Percentiles rank a stretch among this genome's conserved stretches.
Evolutionary conservation across 2,329 filamentous ascomycete species (phyloP).

Genomic region (Nemania abortiva): DNA sequence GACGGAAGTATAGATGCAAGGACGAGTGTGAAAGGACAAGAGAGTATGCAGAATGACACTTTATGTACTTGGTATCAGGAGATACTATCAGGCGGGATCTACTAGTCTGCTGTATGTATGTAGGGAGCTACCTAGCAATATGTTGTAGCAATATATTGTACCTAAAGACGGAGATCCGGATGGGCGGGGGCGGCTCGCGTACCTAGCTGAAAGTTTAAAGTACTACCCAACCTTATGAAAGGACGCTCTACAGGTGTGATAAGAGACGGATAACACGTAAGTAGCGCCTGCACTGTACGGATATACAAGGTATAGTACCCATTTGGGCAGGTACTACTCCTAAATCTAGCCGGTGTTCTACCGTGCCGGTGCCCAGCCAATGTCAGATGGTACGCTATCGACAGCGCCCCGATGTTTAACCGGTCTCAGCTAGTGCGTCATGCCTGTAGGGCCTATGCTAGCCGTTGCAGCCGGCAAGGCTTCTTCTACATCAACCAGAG

Average conservation of each 20-base stretch:
- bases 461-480: neutral
- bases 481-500: neutral
- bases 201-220: no score
- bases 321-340: neutral
- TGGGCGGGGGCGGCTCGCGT: no score
- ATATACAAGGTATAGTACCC: neutral
- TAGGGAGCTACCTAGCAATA: neutral
- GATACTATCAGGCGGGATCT: neutral
- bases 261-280: no score
- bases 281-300: no score
- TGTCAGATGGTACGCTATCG: neutral
- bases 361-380: neutral
- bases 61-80: neutral
- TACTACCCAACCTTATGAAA: neutral
- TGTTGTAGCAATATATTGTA: neutral
- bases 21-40: neutral
- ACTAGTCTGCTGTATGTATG: no score
- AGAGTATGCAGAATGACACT: neutral
- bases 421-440: conserved; percentile 1
- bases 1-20: neutral
- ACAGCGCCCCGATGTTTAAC: conserved; percentile 26
- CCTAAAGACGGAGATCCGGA: neutral
- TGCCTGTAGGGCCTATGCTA: neutral
- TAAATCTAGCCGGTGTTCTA: conserved; percentile 15
- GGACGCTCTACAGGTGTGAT: no score